Conservation (phyloP, 345 rosid genomes). For the Salix suchowensis region DNA sequence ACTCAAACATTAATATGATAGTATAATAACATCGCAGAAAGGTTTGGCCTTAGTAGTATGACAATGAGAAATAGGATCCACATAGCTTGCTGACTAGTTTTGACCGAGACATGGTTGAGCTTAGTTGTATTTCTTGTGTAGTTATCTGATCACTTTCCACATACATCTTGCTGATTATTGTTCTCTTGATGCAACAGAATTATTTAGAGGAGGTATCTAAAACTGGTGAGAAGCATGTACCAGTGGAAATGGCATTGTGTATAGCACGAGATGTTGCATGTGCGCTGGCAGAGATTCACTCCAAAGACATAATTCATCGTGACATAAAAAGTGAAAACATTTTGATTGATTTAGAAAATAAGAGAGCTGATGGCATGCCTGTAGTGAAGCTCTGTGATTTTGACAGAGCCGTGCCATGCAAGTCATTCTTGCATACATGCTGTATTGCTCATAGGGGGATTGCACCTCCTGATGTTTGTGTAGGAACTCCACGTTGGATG, state of each 20-base stretch:
- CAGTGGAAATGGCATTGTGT: slow-evolving; percentile 54
- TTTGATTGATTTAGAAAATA: slow-evolving; percentile 65
- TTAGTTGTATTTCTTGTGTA: neutral
- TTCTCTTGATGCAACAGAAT: slow-evolving; percentile 38
- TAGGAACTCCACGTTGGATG: slow-evolving; percentile 99
- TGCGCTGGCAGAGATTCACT: slow-evolving; percentile 77
- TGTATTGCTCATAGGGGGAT: slow-evolving; percentile 78
- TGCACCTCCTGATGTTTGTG: slow-evolving; percentile 79
- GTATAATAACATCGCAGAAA: neutral
- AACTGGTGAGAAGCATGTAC: slow-evolving; percentile 60
- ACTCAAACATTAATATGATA: neutral
- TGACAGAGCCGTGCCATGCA: slow-evolving; percentile 86
- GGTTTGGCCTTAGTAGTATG: neutral
- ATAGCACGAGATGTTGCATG: slow-evolving; percentile 73
- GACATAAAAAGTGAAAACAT: slow-evolving; percentile 94
- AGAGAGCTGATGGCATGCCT: slow-evolving; percentile 53
- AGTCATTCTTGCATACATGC: slow-evolving; percentile 68
- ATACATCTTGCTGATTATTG: neutral
- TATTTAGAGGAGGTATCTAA: slow-evolving; percentile 62
- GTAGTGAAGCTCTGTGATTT: slow-evolving; percentile 88
- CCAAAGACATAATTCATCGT: slow-evolving; percentile 87
- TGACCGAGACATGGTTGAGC: neutral
- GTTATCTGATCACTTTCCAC: slow-evolving; percentile 1
- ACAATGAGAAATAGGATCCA: neutral
- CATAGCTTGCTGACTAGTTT: neutral